A percentile compares a stretch with the other conserved stretches of the same genome.
Conservation (phyloP, 306 rosid species). For the Sophora flavescens region DNA sequence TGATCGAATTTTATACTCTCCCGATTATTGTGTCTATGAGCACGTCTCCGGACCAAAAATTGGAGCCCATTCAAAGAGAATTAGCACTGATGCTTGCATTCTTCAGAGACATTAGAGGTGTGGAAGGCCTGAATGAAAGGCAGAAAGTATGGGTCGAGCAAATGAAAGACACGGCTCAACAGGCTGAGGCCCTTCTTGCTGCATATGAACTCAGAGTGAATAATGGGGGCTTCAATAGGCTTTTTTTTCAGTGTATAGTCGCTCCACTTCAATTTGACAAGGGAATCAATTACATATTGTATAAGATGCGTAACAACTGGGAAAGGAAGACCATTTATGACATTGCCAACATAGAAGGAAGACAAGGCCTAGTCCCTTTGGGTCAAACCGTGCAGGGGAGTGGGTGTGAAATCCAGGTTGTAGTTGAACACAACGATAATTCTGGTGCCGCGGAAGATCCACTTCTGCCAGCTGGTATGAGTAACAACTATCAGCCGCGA, state of each 20-base stretch:
- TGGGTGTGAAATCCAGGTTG: background rate
- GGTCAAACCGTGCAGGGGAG: conserved; percentile 2
- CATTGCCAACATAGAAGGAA: conserved; percentile 29
- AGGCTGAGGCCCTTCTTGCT: background rate
- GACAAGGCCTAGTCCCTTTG: no score
- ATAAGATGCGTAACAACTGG: background rate
- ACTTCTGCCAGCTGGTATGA: background rate
- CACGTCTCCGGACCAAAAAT: background rate
- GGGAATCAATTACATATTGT: no score
- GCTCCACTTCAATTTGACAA: no score
- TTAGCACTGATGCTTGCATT: conserved; percentile 4
- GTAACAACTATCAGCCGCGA: no score
- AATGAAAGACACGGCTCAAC: background rate
- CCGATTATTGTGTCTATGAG: no score
- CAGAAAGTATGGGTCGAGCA: conserved; percentile 41
- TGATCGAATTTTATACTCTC: no score
- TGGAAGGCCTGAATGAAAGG: conserved; percentile 22
- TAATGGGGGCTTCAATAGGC: no score
- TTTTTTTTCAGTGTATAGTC: no score
- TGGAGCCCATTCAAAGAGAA: background rate
- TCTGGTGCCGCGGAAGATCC: background rate
- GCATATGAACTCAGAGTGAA: background rate
- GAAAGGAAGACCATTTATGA: conserved; percentile 34
- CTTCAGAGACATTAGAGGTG: background rate
- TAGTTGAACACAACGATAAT: background rate